Evolutionary conservation across 768 basidiomycete genomes (phyloP), one percentile per base, ranked within the genome.

Genomic region (Pleurotus platypus): DNA sequence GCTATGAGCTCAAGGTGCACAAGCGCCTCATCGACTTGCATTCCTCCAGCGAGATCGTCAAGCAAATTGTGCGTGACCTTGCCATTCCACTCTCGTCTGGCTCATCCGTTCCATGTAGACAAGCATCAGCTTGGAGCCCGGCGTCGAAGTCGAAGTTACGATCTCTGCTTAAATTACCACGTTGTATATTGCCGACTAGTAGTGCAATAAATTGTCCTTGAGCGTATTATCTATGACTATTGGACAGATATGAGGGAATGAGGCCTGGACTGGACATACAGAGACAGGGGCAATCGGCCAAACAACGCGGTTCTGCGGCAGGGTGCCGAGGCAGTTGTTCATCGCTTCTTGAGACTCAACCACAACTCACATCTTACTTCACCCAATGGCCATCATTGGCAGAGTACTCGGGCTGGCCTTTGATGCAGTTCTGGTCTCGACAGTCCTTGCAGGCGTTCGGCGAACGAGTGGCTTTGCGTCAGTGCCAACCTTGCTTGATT

Each of bases 11-110:
- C 78, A 95, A 95, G 82, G 82, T 99, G 61, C 96, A 99, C 89
- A 99, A 99, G 81, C 92, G 97, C 69, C 83, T 99, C 73, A 98
- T 99, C 69, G 97, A 99, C 81, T 81, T 99, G 65, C 93, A 96
- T 82, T 95, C 97, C 51, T 96, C 95, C 61, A 92, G 92, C 72
- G 97, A 98, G 78, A 90, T 98, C 64, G 97, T 99, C 79, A 99
- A 98, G 85, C 96, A 98, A 78, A 99, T 99, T 69, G 96, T 98
- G 65, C 69, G 93, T 79, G 13, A 13, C 40, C 8, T 55, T 38
- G 35, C 9, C 4, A 30, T 4, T 13, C n/a, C 37, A 27, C 39
- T 57, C 39, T 57, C 15, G 16, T 40, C 15, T 45, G 45, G 57
- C 55, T 47, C 27, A 39, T 15, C 30, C 56, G 49, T 45, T 22